These are phyloP conservation scores for Globisporangium canariense DNA, from an alignment of 352 stramenopile genomes.

Conservation along the genomic window DNA sequence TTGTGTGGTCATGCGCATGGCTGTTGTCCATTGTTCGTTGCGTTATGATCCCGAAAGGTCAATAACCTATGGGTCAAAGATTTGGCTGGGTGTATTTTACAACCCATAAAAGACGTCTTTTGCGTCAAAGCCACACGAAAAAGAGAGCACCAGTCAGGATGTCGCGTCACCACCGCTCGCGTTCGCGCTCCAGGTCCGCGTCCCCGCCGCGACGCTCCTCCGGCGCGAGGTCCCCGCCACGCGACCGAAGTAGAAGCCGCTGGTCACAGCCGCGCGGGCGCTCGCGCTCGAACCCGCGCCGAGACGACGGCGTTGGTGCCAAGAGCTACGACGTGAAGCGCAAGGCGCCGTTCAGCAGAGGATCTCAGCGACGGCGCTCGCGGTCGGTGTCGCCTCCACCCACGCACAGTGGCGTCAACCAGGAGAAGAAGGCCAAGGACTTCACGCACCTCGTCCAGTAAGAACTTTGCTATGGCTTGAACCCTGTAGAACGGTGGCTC, in stretches of 20 bases:
- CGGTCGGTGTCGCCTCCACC: constrained; percentile 24
- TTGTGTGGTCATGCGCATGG: constrained; percentile 4
- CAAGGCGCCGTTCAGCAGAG: background rate
- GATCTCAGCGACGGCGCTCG: constrained; percentile 15
- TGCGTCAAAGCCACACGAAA: background rate
- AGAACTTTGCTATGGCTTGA: constrained; percentile 4
- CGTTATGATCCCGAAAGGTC: background rate
- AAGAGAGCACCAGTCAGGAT: background rate
- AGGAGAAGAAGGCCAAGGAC: constrained; percentile 48
- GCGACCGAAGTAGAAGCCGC: background rate
- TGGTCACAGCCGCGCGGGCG: constrained; percentile 6
- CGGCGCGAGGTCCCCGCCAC: background rate
- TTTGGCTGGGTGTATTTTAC: background rate
- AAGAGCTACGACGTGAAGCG: constrained; percentile 17
- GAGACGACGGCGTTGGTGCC: background rate
- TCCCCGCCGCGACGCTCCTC: background rate
- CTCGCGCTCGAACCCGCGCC: constrained; percentile 14
- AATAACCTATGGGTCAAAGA: background rate
- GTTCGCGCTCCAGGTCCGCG: constrained; percentile 12
- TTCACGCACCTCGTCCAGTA: constrained; percentile 58
- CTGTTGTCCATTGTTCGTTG: constrained; percentile 1
- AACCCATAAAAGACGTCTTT: background rate
- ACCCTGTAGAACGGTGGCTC: background rate
- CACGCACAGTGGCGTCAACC: constrained; percentile 19
- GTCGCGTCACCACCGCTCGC: constrained; percentile 8